phyloP scores from a whole-genome alignment of 495 filamentous ascomycete genomes.

The Beverwykella pulmonaria region DNA sequence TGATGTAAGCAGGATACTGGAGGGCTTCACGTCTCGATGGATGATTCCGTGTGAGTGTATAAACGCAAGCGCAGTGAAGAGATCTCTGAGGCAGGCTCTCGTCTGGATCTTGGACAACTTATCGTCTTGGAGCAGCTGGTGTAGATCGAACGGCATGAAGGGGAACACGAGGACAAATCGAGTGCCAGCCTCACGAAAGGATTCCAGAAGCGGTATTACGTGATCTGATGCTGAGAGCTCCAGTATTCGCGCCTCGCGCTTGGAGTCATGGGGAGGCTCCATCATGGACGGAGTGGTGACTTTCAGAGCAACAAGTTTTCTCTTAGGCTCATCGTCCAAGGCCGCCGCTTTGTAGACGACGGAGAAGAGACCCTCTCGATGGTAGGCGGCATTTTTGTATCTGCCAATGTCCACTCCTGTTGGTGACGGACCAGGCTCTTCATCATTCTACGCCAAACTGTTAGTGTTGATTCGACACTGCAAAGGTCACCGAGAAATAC shows the following conservation, averaged over 20 bases:
- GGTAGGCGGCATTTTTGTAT: constrained; percentile 69
- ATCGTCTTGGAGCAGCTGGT: constrained; percentile 57
- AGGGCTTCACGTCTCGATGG: constrained; percentile 92
- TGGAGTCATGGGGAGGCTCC: constrained; percentile 77
- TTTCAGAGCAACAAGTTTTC: constrained; percentile 71
- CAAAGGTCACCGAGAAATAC: background rate
- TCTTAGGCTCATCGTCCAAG: constrained; percentile 31
- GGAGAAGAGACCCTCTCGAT: constrained; percentile 78
- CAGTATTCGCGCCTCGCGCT: constrained; percentile 76
- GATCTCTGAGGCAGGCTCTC: constrained; percentile 58
- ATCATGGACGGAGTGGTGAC: constrained; percentile 74
- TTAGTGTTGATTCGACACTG: background rate
- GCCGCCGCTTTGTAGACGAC: constrained; percentile 68
- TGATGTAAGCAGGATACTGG: constrained; percentile 76
- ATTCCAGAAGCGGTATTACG: constrained; percentile 69
- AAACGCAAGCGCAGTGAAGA: constrained; percentile 73
- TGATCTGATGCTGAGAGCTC: constrained; percentile 50
- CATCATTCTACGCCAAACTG: constrained; percentile 21
- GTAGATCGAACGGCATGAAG: constrained; percentile 73
- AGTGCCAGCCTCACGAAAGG: constrained; percentile 70
- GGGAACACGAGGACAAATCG: constrained; percentile 80
- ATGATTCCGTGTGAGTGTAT: constrained; percentile 76
- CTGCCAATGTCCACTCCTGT: constrained; percentile 65
- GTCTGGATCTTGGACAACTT: constrained; percentile 51
- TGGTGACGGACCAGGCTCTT: constrained; percentile 13